Conservation (phyloP, 345 rosid species). For the Angophora floribunda region DNA sequence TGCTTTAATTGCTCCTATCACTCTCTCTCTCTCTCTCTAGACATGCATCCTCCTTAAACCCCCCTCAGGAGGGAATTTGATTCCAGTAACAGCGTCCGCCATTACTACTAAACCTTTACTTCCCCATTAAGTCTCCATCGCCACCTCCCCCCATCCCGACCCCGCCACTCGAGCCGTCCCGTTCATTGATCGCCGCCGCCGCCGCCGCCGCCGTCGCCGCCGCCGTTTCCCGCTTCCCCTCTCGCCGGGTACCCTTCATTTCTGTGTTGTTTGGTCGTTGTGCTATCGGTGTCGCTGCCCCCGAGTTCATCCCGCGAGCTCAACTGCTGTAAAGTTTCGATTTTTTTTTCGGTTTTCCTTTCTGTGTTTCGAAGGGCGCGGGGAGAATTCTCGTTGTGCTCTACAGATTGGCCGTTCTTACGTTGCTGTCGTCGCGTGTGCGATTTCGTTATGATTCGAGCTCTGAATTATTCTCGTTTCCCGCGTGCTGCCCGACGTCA, state of each 20-base stretch:
- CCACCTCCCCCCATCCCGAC: not conserved
- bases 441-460: not conserved
- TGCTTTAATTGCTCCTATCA: not conserved
- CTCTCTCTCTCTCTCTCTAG: not conserved
- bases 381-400: not conserved
- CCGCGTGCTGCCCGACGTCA: not conserved
- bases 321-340: not conserved
- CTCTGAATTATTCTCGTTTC: not conserved
- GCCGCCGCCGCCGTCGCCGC: not conserved
- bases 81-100: not conserved
- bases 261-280: not conserved
- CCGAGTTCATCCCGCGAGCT: not conserved
- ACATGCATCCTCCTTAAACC: not conserved
- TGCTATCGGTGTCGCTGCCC: not conserved
- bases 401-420: not conserved
- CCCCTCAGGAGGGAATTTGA: not conserved
- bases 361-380: not conserved
- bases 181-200: not conserved
- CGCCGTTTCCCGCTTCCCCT: not conserved
- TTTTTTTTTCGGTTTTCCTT: not conserved
- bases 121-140: not conserved
- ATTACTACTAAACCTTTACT: not conserved
- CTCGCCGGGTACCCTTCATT: not conserved
- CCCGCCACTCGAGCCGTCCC: not conserved
- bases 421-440: not conserved